These are phyloP conservation scores for Pyronema omphalodes DNA, from an alignment of 495 filamentous ascomycete species.

Conservation along the genomic window DNA sequence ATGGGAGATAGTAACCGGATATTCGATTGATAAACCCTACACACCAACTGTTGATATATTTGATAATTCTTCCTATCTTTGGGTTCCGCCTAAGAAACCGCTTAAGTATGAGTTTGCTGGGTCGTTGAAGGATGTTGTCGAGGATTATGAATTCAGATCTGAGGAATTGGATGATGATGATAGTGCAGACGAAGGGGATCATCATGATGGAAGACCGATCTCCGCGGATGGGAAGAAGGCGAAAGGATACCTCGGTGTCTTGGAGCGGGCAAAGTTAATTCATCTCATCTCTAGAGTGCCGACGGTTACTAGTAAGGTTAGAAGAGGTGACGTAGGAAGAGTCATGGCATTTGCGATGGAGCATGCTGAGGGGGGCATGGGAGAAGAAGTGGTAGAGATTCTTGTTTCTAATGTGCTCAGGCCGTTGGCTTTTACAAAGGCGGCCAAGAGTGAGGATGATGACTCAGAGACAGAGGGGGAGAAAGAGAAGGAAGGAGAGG, in stretches of 20 bases:
- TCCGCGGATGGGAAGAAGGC: constrained; percentile 37
- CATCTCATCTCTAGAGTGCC: constrained; percentile 41
- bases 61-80: constrained; percentile 12
- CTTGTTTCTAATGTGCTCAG: constrained; percentile 49
- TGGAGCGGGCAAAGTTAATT: constrained; percentile 63
- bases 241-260: constrained; percentile 56
- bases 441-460: constrained; percentile 16
- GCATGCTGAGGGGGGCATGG: constrained; percentile 53
- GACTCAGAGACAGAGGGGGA: constrained; percentile 25
- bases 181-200: constrained; percentile 52
- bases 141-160: constrained; percentile 17
- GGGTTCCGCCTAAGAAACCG: constrained; percentile 17
- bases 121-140: constrained; percentile 14
- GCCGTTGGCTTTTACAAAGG: constrained; percentile 31
- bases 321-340: constrained; percentile 71
- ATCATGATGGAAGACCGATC: constrained; percentile 35
- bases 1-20: constrained; percentile 60
- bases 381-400: constrained; percentile 77
- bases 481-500: constrained; percentile 24
- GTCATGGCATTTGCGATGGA: constrained; percentile 80
- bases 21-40: constrained; percentile 22
- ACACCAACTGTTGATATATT: constrained; percentile 18
- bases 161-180: constrained; percentile 53
- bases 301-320: constrained; percentile 50
- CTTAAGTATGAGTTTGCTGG: constrained; percentile 23